These are phyloP conservation scores for Sporothrix mexicana DNA, from an alignment of 2,329 filamentous ascomycete species.

Conservation along the genomic window DNA sequence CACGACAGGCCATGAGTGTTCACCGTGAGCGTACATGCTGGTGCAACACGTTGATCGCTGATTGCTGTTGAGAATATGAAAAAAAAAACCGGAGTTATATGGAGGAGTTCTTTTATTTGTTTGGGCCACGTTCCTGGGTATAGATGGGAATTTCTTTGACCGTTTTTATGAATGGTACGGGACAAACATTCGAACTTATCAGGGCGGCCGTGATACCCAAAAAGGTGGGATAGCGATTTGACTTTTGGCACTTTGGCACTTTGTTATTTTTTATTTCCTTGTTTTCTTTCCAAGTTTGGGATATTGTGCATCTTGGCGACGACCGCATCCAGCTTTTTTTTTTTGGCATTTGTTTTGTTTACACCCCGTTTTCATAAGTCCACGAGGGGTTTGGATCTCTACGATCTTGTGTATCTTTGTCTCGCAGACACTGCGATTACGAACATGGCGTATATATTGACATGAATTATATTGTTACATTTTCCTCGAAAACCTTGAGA, in stretches of 20 bases:
- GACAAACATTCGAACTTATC: not conserved
- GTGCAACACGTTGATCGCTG: no score
- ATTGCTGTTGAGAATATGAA: not conserved
- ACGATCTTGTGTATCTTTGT: not conserved
- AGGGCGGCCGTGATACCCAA: conserved; percentile 33
- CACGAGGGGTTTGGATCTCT: not conserved
- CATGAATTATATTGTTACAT: conserved; percentile 13
- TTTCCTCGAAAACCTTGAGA: not conserved
- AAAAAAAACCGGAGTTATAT: conserved; percentile 17
- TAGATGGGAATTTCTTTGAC: conserved; percentile 10
- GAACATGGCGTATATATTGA: conserved; percentile 9
- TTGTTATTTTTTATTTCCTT: not conserved
- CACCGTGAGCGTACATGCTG: not conserved
- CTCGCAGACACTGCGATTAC: conserved; percentile 3
- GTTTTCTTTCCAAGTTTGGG: not conserved
- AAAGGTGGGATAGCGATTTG: conserved; percentile 24
- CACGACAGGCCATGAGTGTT: not conserved
- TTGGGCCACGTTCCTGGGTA: conserved; percentile 12
- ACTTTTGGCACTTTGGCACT: not conserved
- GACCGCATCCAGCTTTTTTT: not conserved
- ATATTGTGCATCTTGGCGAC: conserved; percentile 7
- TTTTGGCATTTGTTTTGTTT: not conserved
- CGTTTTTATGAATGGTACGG: conserved; percentile 13
- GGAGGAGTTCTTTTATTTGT: conserved; percentile 15
- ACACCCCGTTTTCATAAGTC: not conserved